Percentiles rank a stretch among this genome's conserved stretches.
Evolutionary conservation across 495 filamentous ascomycete genomes (phyloP).

Genomic region (Bacidia gigantensis): DNA sequence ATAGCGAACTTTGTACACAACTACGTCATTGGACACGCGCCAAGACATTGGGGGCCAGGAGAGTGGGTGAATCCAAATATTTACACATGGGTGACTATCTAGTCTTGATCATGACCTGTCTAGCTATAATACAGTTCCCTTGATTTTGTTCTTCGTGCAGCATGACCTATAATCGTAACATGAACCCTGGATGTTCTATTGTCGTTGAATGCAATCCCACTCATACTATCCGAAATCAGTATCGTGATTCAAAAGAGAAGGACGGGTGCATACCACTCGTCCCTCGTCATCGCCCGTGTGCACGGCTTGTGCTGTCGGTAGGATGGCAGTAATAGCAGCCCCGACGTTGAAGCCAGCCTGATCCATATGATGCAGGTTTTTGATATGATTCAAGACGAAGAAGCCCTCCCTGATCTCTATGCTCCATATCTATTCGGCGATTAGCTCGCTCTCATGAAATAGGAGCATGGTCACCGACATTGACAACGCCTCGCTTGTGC

Average conservation of each 20-base stretch:
- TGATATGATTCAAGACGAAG: conserved; percentile 50
- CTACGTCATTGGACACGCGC: no score
- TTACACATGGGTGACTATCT: no score
- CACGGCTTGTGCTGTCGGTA: conserved; percentile 67
- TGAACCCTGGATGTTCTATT: conserved; percentile 11
- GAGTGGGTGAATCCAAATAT: no score
- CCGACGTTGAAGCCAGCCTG: conserved; percentile 64
- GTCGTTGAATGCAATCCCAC: conserved; percentile 70
- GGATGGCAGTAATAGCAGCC: conserved; percentile 74
- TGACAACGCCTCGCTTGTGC: conserved; percentile 70
- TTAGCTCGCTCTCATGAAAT: not conserved
- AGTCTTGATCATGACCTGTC: no score
- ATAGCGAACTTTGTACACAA: no score
- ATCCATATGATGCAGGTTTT: conserved; percentile 74
- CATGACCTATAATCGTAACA: no score
- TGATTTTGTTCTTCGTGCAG: no score
- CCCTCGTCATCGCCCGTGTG: conserved; percentile 92
- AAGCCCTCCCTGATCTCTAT: conserved; percentile 35
- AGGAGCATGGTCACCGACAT: conserved; percentile 29
- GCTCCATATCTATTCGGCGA: conserved; percentile 36
- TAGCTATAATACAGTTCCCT: no score
- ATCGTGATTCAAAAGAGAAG: not conserved
- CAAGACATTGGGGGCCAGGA: no score
- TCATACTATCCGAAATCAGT: conserved; percentile 46
- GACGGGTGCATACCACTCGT: conserved; percentile 55